Conservation (phyloP, 2,329 filamentous ascomycete genomes). For the Trichoderma lentiforme region DNA sequence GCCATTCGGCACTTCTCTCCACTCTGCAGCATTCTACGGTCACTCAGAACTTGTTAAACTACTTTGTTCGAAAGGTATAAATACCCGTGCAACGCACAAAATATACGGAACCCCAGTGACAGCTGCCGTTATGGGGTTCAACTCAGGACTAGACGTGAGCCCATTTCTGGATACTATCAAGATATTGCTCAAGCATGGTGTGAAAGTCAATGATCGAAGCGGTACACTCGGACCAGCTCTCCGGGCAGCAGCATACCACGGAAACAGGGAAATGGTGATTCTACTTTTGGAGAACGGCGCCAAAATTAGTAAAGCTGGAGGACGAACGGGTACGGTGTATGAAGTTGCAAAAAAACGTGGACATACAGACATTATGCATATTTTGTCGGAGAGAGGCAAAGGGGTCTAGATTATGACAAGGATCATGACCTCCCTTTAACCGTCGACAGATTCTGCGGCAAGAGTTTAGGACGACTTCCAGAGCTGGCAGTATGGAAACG, state of each 20-base stretch:
- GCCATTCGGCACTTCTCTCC: constrained; percentile 1
- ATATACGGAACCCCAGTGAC: neutral
- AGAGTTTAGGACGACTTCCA: neutral
- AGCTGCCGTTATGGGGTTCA: neutral
- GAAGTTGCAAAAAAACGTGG: neutral
- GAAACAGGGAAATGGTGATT: neutral
- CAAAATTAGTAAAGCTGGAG: neutral
- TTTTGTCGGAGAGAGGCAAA: neutral
- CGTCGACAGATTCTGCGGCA: neutral
- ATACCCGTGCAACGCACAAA: neutral
- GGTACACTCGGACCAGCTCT: neutral
- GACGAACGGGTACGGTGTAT: neutral
- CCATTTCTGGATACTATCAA: neutral
- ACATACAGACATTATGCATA: neutral
- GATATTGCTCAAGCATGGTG: neutral
- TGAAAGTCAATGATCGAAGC: neutral
- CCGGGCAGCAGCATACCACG: neutral
- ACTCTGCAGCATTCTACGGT: neutral
- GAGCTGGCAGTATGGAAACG: neutral
- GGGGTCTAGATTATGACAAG: neutral
- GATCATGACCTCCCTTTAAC: neutral
- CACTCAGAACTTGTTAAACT: neutral
- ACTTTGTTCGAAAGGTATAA: neutral
- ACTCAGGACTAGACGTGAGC: neutral
- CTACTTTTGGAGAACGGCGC: neutral